A percentile compares a stretch with the other conserved stretches of the same genome.
phyloP scores from a whole-genome alignment of 257 asterid species.

The Anisodus tanguticus region DNA sequence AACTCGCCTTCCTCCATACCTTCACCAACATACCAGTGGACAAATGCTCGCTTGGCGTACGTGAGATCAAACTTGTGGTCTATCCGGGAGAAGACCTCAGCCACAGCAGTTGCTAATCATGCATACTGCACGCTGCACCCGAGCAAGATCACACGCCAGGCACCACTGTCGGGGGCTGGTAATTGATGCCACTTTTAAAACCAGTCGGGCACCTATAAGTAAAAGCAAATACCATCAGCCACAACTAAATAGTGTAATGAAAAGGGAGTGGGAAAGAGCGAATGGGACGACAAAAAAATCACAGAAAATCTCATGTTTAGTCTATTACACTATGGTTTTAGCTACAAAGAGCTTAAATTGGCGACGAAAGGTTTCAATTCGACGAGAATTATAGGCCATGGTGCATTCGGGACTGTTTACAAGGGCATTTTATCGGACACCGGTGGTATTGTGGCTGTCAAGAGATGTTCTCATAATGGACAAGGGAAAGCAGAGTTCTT shows the following conservation, averaged over 20 bases:
- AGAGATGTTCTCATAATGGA: slow-evolving; percentile 70
- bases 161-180: not conserved
- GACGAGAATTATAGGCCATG: slow-evolving; percentile 59
- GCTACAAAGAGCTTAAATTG: slow-evolving; percentile 61
- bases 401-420: slow-evolving; percentile 83
- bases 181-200: not conserved
- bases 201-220: not conserved
- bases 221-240: not conserved
- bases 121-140: not conserved
- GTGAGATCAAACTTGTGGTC: not conserved
- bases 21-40: not conserved
- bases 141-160: not conserved
- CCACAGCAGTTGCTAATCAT: not conserved
- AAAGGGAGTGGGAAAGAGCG: not conserved
- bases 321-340: slow-evolving; percentile 32
- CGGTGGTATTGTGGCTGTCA: slow-evolving; percentile 73
- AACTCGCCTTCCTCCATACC: not conserved
- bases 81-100: too few species aligned
- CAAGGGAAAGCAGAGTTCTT: slow-evolving; percentile 79
- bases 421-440: slow-evolving; percentile 57
- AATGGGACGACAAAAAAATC: too few species aligned
- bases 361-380: slow-evolving; percentile 71
- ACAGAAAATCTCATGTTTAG: not conserved
- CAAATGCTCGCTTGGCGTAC: not conserved
- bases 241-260: not conserved